Conservation (phyloP, 192 early-diverging fungal species). For the Umbelopsis isabellina region DNA sequence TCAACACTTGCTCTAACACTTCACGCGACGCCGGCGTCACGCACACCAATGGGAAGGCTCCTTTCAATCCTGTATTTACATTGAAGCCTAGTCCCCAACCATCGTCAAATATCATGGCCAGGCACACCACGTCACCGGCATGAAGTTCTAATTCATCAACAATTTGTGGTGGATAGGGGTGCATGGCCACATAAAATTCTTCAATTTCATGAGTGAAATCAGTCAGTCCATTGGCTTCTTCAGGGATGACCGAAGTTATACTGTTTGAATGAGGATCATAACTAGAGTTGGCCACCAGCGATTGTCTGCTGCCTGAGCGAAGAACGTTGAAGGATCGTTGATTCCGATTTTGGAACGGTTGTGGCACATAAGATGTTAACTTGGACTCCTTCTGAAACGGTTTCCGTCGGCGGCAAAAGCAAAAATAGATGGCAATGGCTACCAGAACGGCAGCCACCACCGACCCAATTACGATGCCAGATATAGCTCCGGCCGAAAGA, state of each 20-base stretch:
- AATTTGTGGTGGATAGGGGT: slow-evolving; percentile 69
- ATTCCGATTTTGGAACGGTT: slow-evolving; percentile 6
- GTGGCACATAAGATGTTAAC: slow-evolving; percentile 13
- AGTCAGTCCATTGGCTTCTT: neutral
- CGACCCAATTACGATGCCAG: slow-evolving; percentile 33
- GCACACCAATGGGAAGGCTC: slow-evolving; percentile 87
- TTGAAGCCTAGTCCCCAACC: slow-evolving; percentile 91
- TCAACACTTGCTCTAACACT: slow-evolving; percentile 33
- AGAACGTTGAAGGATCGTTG: slow-evolving; percentile 17
- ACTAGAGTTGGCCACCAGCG: slow-evolving; percentile 1
- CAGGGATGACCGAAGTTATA: neutral
- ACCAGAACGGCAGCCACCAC: slow-evolving; percentile 11
- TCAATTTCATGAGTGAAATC: slow-evolving; percentile 22
- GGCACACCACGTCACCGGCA: slow-evolving; percentile 71
- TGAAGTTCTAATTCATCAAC: slow-evolving; percentile 77
- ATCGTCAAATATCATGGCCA: slow-evolving; percentile 81
- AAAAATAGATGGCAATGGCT: slow-evolving; percentile 16
- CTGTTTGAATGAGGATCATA: slow-evolving; percentile 7
- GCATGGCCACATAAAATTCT: slow-evolving; percentile 34
- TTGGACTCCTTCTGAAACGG: slow-evolving; percentile 16
- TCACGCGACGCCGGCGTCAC: slow-evolving; percentile 40
- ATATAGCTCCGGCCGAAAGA: slow-evolving; percentile 33
- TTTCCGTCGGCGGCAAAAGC: slow-evolving; percentile 17
- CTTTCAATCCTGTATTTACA: slow-evolving; percentile 66
- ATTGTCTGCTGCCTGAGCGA: slow-evolving; percentile 14